These are phyloP conservation scores for Aureobasidium sp. DNA, from an alignment of 2,329 filamentous ascomycete genomes.

Conservation along the genomic window DNA sequence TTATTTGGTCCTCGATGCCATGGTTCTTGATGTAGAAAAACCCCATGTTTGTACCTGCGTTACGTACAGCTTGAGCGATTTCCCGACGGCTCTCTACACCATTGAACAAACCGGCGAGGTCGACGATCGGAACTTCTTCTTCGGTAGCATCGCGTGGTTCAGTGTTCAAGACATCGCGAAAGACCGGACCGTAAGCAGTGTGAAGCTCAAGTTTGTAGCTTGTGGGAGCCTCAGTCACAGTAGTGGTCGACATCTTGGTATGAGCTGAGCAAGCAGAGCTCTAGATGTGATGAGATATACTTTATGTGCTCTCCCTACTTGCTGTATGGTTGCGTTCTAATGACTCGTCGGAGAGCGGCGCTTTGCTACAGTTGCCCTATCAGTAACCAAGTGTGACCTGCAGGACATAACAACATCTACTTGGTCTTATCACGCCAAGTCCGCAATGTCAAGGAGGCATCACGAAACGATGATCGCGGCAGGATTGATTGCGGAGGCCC, in stretches of 20 bases:
- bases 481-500: neutral
- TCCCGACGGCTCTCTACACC: constrained; percentile 32
- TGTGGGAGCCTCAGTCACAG: neutral
- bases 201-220: constrained; percentile 2
- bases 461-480: too few relatives aligned
- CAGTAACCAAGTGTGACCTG: neutral
- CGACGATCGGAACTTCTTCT: constrained; percentile 29
- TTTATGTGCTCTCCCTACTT: neutral
- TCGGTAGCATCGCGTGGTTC: constrained; percentile 1
- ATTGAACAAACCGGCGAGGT: constrained; percentile 36
- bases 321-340: neutral
- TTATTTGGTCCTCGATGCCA: constrained; percentile 25
- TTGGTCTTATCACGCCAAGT: neutral
- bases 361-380: neutral
- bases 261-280: neutral
- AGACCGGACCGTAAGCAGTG: constrained; percentile 5
- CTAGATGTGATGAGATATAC: neutral
- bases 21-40: constrained; percentile 37
- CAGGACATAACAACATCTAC: too few relatives aligned
- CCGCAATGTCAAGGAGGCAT: neutral
- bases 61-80: constrained; percentile 35
- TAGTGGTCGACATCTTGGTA: neutral
- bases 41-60: constrained; percentile 36
- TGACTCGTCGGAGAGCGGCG: neutral
- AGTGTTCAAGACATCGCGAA: neutral